phyloP scores from a whole-genome alignment of 257 asterid species.

The Ilex asprella region DNA sequence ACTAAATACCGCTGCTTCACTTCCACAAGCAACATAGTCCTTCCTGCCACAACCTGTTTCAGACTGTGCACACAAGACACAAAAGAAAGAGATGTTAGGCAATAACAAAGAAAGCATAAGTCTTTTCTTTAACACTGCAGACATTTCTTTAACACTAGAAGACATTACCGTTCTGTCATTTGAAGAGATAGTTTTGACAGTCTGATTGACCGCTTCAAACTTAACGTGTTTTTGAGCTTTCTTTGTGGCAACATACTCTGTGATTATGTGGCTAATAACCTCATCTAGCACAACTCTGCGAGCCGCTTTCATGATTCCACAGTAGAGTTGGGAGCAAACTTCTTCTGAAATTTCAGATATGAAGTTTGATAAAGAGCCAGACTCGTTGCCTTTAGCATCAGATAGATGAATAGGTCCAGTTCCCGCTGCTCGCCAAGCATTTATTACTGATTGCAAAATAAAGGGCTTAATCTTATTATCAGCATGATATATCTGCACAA shows the following conservation, averaged over 20 bases:
- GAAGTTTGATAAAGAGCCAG: constrained; percentile 33
- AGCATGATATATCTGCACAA: constrained; percentile 63
- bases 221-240: constrained; percentile 36
- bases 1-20: constrained; percentile 30
- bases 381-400: constrained; percentile 28
- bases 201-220: constrained; percentile 28
- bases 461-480: constrained; percentile 46
- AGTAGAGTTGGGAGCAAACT: constrained; percentile 72
- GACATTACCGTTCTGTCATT: constrained; percentile 34
- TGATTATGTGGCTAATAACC: constrained; percentile 62
- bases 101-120: constrained; percentile 4
- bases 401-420: constrained; percentile 26
- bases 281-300: constrained; percentile 78
- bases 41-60: constrained; percentile 27
- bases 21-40: constrained; percentile 20
- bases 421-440: constrained; percentile 43
- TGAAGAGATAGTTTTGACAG: constrained; percentile 27
- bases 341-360: constrained; percentile 58
- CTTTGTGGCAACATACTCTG: constrained; percentile 51
- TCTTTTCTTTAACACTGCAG: too few relatives aligned
- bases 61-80: constrained; percentile 36
- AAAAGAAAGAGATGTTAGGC: constrained; percentile 8
- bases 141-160: constrained; percentile 1
- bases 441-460: constrained; percentile 52
- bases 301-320: constrained; percentile 80